Conservation (phyloP, 1,284 basidiomycete species). For the Mrakiaceae sp. region DNA sequence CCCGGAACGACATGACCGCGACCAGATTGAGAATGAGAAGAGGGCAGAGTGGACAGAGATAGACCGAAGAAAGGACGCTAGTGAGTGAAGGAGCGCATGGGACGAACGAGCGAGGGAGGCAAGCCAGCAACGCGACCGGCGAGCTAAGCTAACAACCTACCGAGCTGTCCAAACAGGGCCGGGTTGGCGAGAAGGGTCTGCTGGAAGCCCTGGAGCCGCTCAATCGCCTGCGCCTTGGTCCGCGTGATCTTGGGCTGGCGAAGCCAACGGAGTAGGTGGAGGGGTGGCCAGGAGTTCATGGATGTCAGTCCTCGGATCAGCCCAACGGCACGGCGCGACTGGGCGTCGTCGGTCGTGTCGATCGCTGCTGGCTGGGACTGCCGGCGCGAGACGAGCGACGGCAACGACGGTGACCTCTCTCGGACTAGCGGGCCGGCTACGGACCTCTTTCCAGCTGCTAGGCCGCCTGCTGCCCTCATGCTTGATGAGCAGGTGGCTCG, state of each 20-base stretch:
- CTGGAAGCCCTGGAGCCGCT: slow-evolving; percentile 56
- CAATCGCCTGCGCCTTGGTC: slow-evolving; percentile 77
- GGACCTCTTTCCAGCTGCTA: slow-evolving; percentile 81
- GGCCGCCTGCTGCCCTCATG: slow-evolving; percentile 77
- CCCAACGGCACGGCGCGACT: not conserved
- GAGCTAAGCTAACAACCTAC: slow-evolving; percentile 26
- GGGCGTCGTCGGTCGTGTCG: not conserved
- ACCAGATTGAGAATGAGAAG: not conserved
- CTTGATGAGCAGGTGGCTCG: slow-evolving; percentile 91
- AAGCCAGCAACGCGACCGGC: not conserved
- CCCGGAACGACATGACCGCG: not conserved
- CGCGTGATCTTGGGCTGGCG: slow-evolving; percentile 70
- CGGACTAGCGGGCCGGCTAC: slow-evolving; percentile 25
- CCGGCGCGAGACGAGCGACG: slow-evolving; percentile 22
- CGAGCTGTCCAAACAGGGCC: slow-evolving; percentile 55
- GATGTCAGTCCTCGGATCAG: not conserved
- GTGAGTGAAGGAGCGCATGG: not conserved
- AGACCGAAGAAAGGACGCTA: not conserved
- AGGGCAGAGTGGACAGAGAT: not conserved
- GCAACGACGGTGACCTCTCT: too few species aligned
- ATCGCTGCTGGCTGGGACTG: not conserved
- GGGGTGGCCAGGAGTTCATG: not conserved
- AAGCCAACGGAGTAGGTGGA: not conserved
- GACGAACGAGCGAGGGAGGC: not conserved
- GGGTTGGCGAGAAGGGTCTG: slow-evolving; percentile 33